Base-by-base conservation (phyloP, 768 basidiomycete species). In the Boletus patriciae region DNA sequence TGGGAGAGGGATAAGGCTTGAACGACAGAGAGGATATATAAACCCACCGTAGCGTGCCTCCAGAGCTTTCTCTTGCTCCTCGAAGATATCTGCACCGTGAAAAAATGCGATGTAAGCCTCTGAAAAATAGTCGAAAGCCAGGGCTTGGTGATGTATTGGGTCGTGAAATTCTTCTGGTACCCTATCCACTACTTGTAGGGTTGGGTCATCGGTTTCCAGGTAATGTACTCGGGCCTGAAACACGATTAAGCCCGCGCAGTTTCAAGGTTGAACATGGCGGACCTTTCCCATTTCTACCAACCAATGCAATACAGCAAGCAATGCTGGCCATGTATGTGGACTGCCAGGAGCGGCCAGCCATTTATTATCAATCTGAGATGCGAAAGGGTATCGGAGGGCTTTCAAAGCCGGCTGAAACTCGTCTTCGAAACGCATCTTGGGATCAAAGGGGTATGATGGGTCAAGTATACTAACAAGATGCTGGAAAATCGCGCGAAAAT, bases 271-370 rank as follows among this genome's bases (percentile, higher is more conserved):
- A 54, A 50, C 23, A 21, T 6, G n/a, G 69, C 78, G 27, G 64
- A 95, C 96, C 76, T 87, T 88, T 65, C 89, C 87, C 61, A 92
- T 71, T 63, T 92, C 87, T 9, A 90, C 91, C 15, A 99, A 75
- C 97, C 97, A 99, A 72, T 95, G 90, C 34, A 98, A 69, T 66
- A 91, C 89, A 21, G 90, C 96, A 16, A 98, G 77, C 25, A 97
- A 73, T 21, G 84, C 78, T 0, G 93, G 92, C 97, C 96, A 98
- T n/a, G 88, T 86, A 73, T 92, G 90, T 77, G 90, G 88, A 52
- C 87, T 88, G 0, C 92, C 95, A 0, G 94, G 90, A 3, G 94
- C 88, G 9, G 87, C 87, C 6, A 98, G 73, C 81, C 91, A 92
- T 61, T 91, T 94, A 50, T 86, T 85, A 62, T 93, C 91, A 18